These are phyloP conservation scores for Boechera retrofracta DNA, from an alignment of 345 rosid genomes.

Conservation along the genomic window DNA sequence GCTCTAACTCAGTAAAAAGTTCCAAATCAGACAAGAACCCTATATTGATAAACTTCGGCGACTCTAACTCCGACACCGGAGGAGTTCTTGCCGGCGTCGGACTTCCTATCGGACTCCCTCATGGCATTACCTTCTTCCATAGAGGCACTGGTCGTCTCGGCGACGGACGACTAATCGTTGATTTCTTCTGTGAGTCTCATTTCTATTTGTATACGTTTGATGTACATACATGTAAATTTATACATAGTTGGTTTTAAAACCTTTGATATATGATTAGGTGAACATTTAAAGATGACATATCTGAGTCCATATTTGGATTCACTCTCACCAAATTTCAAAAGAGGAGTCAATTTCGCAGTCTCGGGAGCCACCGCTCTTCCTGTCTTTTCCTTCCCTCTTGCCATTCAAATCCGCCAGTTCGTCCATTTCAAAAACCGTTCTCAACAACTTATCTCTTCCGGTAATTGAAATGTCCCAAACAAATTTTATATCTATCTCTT, in stretches of 20 bases:
- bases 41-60: constrained; percentile 58
- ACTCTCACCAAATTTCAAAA: constrained; percentile 53
- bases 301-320: constrained; percentile 60
- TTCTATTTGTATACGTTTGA: background rate
- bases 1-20: constrained; percentile 14
- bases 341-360: constrained; percentile 57
- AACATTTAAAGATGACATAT: constrained; percentile 45
- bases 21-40: constrained; percentile 42
- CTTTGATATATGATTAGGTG: constrained; percentile 43
- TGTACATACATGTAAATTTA: background rate
- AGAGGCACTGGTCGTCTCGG: constrained; percentile 54
- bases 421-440: constrained; percentile 54
- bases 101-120: constrained; percentile 50
- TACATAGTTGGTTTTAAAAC: background rate
- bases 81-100: constrained; percentile 52
- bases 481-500: no score
- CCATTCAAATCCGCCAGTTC: constrained; percentile 53
- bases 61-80: constrained; percentile 66
- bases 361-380: constrained; percentile 53
- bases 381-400: constrained; percentile 41
- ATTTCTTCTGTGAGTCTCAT: constrained; percentile 58
- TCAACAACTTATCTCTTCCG: constrained; percentile 45
- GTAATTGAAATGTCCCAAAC: constrained; percentile 14
- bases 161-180: constrained; percentile 65
- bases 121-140: constrained; percentile 58